Conservation (phyloP, 768 basidiomycete genomes). For the Mycena galopus region DNA sequence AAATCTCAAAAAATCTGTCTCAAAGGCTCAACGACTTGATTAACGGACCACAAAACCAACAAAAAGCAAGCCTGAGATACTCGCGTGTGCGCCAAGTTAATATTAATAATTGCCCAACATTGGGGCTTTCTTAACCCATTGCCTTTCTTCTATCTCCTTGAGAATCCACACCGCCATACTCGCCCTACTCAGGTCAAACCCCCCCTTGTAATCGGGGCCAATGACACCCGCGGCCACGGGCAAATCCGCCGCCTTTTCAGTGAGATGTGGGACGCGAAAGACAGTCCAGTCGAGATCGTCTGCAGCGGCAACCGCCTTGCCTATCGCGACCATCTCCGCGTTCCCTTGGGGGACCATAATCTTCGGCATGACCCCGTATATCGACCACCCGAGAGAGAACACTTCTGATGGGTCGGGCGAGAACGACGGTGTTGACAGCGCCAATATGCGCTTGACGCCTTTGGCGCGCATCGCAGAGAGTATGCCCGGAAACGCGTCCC, state of each 20-base stretch:
- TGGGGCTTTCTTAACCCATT: slow-evolving; percentile 21
- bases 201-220: slow-evolving; percentile 15
- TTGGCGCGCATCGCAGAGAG: slow-evolving; percentile 22
- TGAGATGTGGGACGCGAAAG: slow-evolving; percentile 26
- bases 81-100: too few relatives aligned
- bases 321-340: slow-evolving; percentile 28
- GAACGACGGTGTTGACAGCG: slow-evolving; percentile 25
- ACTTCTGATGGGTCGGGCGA: slow-evolving; percentile 17
- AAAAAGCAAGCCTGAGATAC: too few relatives aligned
- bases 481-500: slow-evolving; percentile 17
- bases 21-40: too few relatives aligned
- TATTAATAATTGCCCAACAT: slow-evolving; percentile 17
- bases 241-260: slow-evolving; percentile 7
- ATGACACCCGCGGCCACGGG: slow-evolving; percentile 11
- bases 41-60: too few relatives aligned
- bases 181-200: slow-evolving; percentile 7
- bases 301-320: slow-evolving; percentile 12
- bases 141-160: slow-evolving; percentile 19
- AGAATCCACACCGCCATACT: slow-evolving; percentile 20
- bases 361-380: neutral
- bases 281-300: slow-evolving; percentile 27
- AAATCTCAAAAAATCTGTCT: too few relatives aligned
- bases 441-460: slow-evolving; percentile 25
- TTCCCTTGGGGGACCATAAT: slow-evolving; percentile 13
- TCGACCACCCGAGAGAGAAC: neutral